These are phyloP conservation scores for Penicillium capsulatum DNA, from an alignment of 2,329 filamentous ascomycete genomes.

Conservation along the genomic window DNA sequence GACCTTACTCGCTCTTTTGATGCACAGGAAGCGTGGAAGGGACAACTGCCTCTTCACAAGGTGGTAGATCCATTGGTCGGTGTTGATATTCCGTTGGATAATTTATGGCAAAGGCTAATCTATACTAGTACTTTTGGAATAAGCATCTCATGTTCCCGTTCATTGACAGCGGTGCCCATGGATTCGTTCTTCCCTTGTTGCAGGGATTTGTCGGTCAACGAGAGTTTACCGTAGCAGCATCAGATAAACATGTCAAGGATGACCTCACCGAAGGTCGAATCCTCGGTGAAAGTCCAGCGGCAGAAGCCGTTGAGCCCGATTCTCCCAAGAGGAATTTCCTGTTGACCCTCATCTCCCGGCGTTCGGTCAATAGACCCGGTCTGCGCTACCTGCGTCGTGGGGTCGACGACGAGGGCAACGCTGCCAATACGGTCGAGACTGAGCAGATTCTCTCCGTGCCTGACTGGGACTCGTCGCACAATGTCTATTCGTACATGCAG, in stretches of 20 bases:
- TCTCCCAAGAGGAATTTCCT: conserved; percentile 54
- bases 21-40: conserved; percentile 37
- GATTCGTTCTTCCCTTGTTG: conserved; percentile 73
- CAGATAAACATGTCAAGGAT: conserved; percentile 15
- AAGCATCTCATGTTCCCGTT: conserved; percentile 69
- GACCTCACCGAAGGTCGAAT: conserved; percentile 26
- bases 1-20: conserved; percentile 71
- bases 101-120: neutral
- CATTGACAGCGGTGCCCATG: conserved; percentile 65
- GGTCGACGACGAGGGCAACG: conserved; percentile 81
- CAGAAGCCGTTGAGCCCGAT: conserved; percentile 24
- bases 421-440: conserved; percentile 89
- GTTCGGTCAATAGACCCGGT: conserved; percentile 80
- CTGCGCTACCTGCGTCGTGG: conserved; percentile 86
- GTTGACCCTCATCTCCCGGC: conserved; percentile 85
- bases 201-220: conserved; percentile 92
- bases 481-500: conserved; percentile 79
- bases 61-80: conserved; percentile 64
- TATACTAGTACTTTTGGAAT: conserved; percentile 83
- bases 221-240: conserved; percentile 65
- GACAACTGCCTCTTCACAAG: conserved; percentile 62
- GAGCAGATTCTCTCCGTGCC: conserved; percentile 82
- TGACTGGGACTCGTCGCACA: conserved; percentile 58
- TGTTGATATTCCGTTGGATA: neutral
- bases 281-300: conserved; percentile 43